phyloP scores from a whole-genome alignment of 2,329 filamentous ascomycete species.

The Lasiodiplodia theobromae region DNA sequence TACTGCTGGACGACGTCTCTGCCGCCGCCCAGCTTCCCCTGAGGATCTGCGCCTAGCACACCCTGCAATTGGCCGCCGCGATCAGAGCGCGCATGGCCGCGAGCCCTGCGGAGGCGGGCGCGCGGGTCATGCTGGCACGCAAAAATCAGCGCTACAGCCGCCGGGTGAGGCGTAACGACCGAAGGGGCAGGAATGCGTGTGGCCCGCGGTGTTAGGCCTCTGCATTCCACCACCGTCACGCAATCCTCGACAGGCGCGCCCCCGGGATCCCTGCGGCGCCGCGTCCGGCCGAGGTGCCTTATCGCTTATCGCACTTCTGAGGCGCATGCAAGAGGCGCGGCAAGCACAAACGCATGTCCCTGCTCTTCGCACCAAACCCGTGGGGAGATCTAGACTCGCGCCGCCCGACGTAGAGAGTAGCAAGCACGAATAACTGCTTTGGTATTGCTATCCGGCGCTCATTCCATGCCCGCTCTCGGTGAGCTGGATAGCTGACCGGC shows the following conservation, averaged over 20 bases:
- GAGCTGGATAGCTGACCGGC: background rate
- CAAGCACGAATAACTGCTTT: background rate
- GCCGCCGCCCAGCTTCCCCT: slow-evolving; percentile 19
- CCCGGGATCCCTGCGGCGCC: slow-evolving; percentile 14
- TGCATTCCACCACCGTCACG: slow-evolving; percentile 21
- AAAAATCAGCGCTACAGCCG: slow-evolving; percentile 5
- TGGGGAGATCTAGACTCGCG: background rate
- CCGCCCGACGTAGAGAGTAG: background rate
- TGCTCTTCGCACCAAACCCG: background rate
- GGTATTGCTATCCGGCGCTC: background rate
- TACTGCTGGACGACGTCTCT: slow-evolving; percentile 14
- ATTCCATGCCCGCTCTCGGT: background rate
- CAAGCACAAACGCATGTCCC: slow-evolving; percentile 6
- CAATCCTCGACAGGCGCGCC: background rate
- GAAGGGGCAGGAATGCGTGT: slow-evolving; percentile 20
- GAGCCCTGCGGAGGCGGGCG: slow-evolving; percentile 21
- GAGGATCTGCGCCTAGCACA: slow-evolving; percentile 24
- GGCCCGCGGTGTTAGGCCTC: background rate
- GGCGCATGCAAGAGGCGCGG: slow-evolving; percentile 4
- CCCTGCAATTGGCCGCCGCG: slow-evolving; percentile 16
- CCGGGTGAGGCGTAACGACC: background rate
- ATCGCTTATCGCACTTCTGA: slow-evolving; percentile 10
- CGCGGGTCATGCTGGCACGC: slow-evolving; percentile 1
- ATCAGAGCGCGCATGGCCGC: slow-evolving; percentile 22
- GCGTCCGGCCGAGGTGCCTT: slow-evolving; percentile 15